These are phyloP conservation scores for Hygrophorus russula DNA, from an alignment of 768 basidiomycete species.

Conservation along the genomic window DNA sequence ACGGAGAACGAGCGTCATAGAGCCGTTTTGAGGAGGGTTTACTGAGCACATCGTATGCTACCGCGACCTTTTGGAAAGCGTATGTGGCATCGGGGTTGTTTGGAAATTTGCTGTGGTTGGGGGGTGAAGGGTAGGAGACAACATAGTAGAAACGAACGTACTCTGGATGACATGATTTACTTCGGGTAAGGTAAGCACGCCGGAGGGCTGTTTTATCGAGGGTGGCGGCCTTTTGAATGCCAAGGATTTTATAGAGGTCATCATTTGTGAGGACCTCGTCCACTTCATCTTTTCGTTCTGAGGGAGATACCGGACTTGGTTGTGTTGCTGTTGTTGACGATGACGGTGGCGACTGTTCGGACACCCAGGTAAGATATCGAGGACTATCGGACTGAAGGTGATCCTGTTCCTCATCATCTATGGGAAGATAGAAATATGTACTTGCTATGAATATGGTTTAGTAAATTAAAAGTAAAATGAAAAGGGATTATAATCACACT, in stretches of 20 bases:
- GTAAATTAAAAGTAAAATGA: neutral
- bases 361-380: conserved; percentile 39
- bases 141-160: conserved; percentile 25
- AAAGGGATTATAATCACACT: no score
- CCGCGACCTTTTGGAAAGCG: conserved; percentile 80
- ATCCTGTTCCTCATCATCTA: conserved; percentile 45
- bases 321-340: conserved; percentile 3
- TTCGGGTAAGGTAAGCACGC: conserved; percentile 66
- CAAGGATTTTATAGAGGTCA: conserved; percentile 67
- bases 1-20: conserved; percentile 51
- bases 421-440: conserved; percentile 52
- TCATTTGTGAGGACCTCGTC: conserved; percentile 46
- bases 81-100: conserved; percentile 64
- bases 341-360: conserved; percentile 21
- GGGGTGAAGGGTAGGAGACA: neutral
- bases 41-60: conserved; percentile 74
- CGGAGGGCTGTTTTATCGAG: conserved; percentile 56
- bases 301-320: conserved; percentile 6
- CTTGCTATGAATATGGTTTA: conserved; percentile 41
- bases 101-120: conserved; percentile 59
- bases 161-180: conserved; percentile 81
- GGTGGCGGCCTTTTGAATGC: conserved; percentile 35
- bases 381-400: conserved; percentile 33
- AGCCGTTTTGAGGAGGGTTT: conserved; percentile 54
- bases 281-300: conserved; percentile 20